These are phyloP conservation scores for Mucor sp. DNA, from an alignment of 371 early-diverging fungal species.

Conservation along the genomic window DNA sequence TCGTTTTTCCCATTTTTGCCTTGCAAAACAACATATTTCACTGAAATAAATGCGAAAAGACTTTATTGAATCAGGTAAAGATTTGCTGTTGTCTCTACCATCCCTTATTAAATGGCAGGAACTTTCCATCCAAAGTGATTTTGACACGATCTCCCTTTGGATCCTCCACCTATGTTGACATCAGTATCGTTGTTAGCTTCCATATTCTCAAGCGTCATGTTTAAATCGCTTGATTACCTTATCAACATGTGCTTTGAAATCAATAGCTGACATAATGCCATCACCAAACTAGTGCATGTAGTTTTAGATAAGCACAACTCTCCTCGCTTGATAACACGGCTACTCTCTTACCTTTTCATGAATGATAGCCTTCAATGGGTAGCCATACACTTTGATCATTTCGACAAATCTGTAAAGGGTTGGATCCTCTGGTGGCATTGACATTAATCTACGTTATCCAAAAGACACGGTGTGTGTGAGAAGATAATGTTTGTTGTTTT, in stretches of 20 bases:
- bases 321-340: neutral
- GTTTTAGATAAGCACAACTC: neutral
- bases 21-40: no score
- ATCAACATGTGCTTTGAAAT: slow-evolving; percentile 62
- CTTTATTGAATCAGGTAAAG: neutral
- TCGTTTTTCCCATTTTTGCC: no score
- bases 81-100: neutral
- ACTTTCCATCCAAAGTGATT: slow-evolving; percentile 57
- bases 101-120: slow-evolving; percentile 50
- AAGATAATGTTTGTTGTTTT: neutral
- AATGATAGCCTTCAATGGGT: slow-evolving; percentile 54
- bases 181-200: slow-evolving; percentile 22
- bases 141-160: slow-evolving; percentile 55
- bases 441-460: slow-evolving; percentile 32
- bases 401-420: slow-evolving; percentile 59
- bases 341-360: slow-evolving; percentile 50
- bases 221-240: slow-evolving; percentile 33
- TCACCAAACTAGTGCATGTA: slow-evolving; percentile 46
- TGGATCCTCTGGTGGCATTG: slow-evolving; percentile 56
- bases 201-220: neutral
- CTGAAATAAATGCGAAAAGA: no score
- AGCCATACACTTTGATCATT: slow-evolving; percentile 57
- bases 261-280: slow-evolving; percentile 68
- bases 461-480: neutral
- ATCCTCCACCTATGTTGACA: slow-evolving; percentile 39